Evolutionary conservation across 75 land plant genomes (phyloP), one percentile per base, ranked within the genome.

Genomic region (Cryptomeria japonica): DNA sequence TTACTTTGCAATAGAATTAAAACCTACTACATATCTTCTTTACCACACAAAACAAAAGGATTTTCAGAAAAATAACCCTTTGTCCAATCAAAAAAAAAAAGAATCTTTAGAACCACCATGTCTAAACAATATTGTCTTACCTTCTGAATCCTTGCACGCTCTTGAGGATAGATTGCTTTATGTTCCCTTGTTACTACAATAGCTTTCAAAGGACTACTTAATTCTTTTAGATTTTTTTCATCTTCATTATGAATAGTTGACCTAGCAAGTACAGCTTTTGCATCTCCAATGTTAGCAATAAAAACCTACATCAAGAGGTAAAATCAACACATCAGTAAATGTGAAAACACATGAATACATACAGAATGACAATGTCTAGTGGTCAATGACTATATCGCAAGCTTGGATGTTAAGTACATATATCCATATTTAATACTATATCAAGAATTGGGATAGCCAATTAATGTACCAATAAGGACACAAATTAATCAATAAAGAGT

Each of bases 261-360:
- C 55, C 96, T 86, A 82, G 92, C 96, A 55, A 95, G 87, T 16
- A 96, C 95, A 86, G 95, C 96, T 86, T 93, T 96, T 85, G 96
- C 97, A 92, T 96, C 97, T 56, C 97, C 97, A 91, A 96, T 87
- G 73, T 96, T 96, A 38, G 96, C 97, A 89, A 96, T 91, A 41
- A 96, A 91, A 44, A 95, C 96, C 97, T 96, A 82, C 5, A 85
- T 42, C 86, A 61, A 82, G 28, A 39, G 16, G 49, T 37, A 87
- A 37, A 6, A 31, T 32, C 84, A 28, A 85, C 68, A 85, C 34
- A 51, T 36, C 34, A 41, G 37, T 68, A 85, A 53, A 53, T 36
- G 12, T 12, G 32, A 25, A 46, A 44, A 82, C 16, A 46, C 47
- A 32, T 31, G 47, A 46, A 82, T 3, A 22, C 32, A 46, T 44